These are phyloP conservation scores for Penicillium canescens DNA, from an alignment of 495 filamentous ascomycete genomes.

Conservation along the genomic window DNA sequence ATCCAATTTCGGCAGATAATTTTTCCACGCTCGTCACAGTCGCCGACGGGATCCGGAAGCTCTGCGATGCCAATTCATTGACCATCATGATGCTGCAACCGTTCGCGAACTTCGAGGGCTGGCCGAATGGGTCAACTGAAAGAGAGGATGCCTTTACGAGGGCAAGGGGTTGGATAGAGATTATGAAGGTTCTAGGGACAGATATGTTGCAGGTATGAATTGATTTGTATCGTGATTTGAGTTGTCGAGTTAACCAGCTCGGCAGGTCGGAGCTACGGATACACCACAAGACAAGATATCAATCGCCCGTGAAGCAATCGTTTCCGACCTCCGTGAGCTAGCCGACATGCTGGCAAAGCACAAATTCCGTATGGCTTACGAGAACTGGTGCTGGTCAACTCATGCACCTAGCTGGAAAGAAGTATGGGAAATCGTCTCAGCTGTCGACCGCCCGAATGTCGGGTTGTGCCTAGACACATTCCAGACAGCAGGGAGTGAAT, in stretches of 20 bases:
- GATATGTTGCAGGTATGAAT: slow-evolving; percentile 68
- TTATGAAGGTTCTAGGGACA: slow-evolving; percentile 70
- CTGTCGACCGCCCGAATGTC: slow-evolving; percentile 62
- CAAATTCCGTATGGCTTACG: slow-evolving; percentile 67
- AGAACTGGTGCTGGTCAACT: slow-evolving; percentile 86
- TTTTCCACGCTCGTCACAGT: slow-evolving; percentile 55
- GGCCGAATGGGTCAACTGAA: slow-evolving; percentile 58
- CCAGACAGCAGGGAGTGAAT: slow-evolving; percentile 75
- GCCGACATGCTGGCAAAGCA: slow-evolving; percentile 61
- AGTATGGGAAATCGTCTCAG: slow-evolving; percentile 65
- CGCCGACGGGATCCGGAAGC: slow-evolving; percentile 48
- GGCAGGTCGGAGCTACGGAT: slow-evolving; percentile 70
- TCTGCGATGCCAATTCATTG: slow-evolving; percentile 56
- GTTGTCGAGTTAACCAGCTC: background rate
- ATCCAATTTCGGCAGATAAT: slow-evolving; percentile 54
- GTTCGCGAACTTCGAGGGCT: slow-evolving; percentile 80
- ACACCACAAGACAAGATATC: slow-evolving; percentile 33
- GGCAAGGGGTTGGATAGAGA: slow-evolving; percentile 67
- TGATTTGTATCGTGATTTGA: background rate
- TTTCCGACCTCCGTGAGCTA: slow-evolving; percentile 62
- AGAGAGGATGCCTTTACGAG: slow-evolving; percentile 64
- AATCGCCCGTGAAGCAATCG: slow-evolving; percentile 36
- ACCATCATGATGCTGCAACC: slow-evolving; percentile 76
- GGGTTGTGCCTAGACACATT: slow-evolving; percentile 84
- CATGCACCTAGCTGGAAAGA: slow-evolving; percentile 67